These are phyloP conservation scores for Cercis canadensis DNA, from an alignment of 306 rosid genomes.

Conservation along the genomic window DNA sequence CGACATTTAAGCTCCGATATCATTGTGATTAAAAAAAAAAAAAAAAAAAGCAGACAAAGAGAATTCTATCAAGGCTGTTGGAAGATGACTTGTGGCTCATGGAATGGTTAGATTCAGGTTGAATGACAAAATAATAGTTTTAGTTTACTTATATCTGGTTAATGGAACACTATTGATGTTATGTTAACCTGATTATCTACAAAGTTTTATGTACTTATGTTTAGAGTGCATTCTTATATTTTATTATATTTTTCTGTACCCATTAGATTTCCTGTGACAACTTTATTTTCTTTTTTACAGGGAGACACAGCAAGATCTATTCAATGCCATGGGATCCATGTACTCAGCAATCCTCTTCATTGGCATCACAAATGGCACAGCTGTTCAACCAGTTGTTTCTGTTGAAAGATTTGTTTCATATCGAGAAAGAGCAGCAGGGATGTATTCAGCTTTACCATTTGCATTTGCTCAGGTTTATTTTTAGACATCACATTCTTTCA, in stretches of 20 bases:
- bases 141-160: constrained; percentile 17
- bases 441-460: constrained; percentile 93
- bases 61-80: constrained; percentile 11
- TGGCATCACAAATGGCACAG: constrained; percentile 91
- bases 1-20: constrained; percentile 4
- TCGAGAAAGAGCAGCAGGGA: constrained; percentile 95
- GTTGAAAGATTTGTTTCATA: constrained; percentile 94
- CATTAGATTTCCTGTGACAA: constrained; percentile 28
- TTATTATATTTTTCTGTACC: constrained; percentile 10
- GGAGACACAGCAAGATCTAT: constrained; percentile 83
- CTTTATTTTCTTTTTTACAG: constrained; percentile 43
- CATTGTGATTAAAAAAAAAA: neutral
- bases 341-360: constrained; percentile 85
- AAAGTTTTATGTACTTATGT: neutral
- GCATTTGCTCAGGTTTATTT: constrained; percentile 92
- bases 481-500: constrained; percentile 15
- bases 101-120: constrained; percentile 5
- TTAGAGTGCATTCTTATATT: neutral
- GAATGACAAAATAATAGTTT: constrained; percentile 15
- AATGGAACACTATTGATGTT: neutral
- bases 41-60: constrained; percentile 11
- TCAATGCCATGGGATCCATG: constrained; percentile 97
- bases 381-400: constrained; percentile 96
- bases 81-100: constrained; percentile 20
- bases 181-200: neutral